These are phyloP conservation scores for Madurella mycetomatis DNA, from an alignment of 2,329 filamentous ascomycete species.

Conservation along the genomic window DNA sequence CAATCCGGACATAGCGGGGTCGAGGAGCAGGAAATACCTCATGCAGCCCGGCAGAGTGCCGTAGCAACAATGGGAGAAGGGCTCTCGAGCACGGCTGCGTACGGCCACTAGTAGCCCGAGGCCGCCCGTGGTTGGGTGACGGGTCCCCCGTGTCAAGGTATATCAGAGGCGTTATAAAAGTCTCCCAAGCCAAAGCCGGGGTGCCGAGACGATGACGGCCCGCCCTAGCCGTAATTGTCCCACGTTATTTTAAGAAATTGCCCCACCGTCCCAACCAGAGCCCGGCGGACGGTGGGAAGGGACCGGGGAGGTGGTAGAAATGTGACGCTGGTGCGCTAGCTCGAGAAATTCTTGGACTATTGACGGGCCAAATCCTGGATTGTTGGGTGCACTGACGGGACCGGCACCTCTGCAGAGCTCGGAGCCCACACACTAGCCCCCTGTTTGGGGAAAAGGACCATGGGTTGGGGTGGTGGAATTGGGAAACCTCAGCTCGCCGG, in stretches of 20 bases:
- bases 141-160: not conserved
- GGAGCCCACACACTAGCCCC: slow-evolving; percentile 9
- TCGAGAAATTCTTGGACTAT: slow-evolving; percentile 17
- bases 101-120: too few species aligned
- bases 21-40: too few species aligned
- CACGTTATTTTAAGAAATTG: slow-evolving; percentile 19
- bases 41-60: too few species aligned
- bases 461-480: slow-evolving; percentile 11
- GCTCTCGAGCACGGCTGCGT: too few species aligned
- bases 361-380: slow-evolving; percentile 19
- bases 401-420: slow-evolving; percentile 5
- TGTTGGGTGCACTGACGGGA: slow-evolving; percentile 12
- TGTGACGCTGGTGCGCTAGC: slow-evolving; percentile 17
- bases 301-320: slow-evolving; percentile 15
- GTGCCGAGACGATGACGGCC: slow-evolving; percentile 13
- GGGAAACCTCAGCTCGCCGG: not conserved
- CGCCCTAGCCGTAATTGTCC: slow-evolving; percentile 18
- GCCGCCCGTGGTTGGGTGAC: too few species aligned
- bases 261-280: slow-evolving; percentile 11
- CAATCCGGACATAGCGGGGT: too few species aligned
- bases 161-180: not conserved
- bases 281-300: slow-evolving; percentile 3
- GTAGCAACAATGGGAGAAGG: too few species aligned
- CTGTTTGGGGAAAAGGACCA: slow-evolving; percentile 8
- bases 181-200: not conserved